Conservation (phyloP, 768 basidiomycete species). For the Candolleomyces eurysporus region DNA sequence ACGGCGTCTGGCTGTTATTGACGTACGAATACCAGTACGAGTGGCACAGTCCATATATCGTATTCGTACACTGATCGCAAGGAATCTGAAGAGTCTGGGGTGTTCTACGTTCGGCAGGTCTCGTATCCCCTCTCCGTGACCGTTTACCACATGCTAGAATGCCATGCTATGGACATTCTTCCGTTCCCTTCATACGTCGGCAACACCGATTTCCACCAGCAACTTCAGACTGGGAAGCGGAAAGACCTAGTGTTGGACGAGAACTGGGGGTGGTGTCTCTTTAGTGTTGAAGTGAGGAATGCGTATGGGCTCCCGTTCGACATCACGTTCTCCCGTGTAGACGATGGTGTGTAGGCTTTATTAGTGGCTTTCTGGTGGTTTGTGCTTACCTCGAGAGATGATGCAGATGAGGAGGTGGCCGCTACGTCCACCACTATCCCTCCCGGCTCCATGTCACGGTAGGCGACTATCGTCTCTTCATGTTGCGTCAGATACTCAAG, state of each 20-base stretch:
- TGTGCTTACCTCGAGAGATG: background rate
- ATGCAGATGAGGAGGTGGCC: constrained; percentile 37
- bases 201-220: constrained; percentile 18
- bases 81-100: constrained; percentile 32
- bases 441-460: constrained; percentile 86
- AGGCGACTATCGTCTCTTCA: background rate
- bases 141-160: constrained; percentile 94
- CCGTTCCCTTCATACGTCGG: constrained; percentile 50
- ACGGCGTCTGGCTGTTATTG: background rate
- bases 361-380: too few species aligned
- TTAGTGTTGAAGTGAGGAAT: constrained; percentile 89
- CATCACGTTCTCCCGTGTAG: constrained; percentile 67
- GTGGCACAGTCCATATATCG: constrained; percentile 77
- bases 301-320: constrained; percentile 91
- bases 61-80: constrained; percentile 69
- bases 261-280: constrained; percentile 75
- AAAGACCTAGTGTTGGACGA: constrained; percentile 41
- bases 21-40: constrained; percentile 50
- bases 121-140: constrained; percentile 89
- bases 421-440: constrained; percentile 64
- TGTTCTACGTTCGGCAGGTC: constrained; percentile 85
- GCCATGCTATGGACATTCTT: constrained; percentile 77
- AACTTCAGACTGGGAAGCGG: constrained; percentile 20
- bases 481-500: constrained; percentile 3
- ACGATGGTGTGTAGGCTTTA: constrained; percentile 49